A percentile compares a stretch with the other conserved stretches of the same genome.
phyloP scores from a whole-genome alignment of 106 monocot genomes.

The Phalaenopsis equestris region DNA sequence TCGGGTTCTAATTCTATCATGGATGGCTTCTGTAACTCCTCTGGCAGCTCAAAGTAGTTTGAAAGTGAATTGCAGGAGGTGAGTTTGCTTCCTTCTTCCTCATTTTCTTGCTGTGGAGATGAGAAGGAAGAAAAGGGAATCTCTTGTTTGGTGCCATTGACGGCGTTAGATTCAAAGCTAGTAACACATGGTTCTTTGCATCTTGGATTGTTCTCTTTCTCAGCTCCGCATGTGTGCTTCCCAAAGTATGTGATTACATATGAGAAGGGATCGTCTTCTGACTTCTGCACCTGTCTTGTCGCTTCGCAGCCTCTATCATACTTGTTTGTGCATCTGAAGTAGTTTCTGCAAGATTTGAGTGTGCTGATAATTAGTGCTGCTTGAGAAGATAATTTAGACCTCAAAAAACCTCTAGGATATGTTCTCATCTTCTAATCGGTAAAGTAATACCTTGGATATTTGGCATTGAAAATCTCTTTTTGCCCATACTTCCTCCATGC shows the following conservation, averaged over 20 bases:
- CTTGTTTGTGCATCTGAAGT: conserved; percentile 47
- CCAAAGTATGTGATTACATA: conserved; percentile 35
- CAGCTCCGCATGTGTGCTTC: conserved; percentile 25
- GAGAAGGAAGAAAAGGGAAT: background rate
- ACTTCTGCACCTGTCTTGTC: conserved; percentile 26
- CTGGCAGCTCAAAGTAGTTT: background rate
- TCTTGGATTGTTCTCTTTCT: background rate
- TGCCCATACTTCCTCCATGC: conserved; percentile 79
- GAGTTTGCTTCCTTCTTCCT: conserved; percentile 5
- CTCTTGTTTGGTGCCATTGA: background rate
- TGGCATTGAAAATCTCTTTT: conserved; percentile 38
- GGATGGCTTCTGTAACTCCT: background rate
- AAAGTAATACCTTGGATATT: conserved; percentile 34
- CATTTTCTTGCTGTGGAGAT: background rate
- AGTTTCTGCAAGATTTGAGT: conserved; percentile 22
- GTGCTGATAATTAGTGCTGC: background rate
- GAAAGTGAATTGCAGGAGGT: background rate
- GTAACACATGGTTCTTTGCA: background rate
- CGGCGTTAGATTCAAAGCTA: conserved; percentile 2
- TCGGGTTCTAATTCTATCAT: background rate
- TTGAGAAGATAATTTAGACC: background rate
- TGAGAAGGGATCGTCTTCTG: conserved; percentile 18
- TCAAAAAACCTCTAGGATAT: background rate
- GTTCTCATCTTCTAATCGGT: background rate
- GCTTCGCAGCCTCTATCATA: conserved; percentile 24